These are phyloP conservation scores for Arachis monticola DNA, from an alignment of 331 rosid species.

Conservation along the genomic window DNA sequence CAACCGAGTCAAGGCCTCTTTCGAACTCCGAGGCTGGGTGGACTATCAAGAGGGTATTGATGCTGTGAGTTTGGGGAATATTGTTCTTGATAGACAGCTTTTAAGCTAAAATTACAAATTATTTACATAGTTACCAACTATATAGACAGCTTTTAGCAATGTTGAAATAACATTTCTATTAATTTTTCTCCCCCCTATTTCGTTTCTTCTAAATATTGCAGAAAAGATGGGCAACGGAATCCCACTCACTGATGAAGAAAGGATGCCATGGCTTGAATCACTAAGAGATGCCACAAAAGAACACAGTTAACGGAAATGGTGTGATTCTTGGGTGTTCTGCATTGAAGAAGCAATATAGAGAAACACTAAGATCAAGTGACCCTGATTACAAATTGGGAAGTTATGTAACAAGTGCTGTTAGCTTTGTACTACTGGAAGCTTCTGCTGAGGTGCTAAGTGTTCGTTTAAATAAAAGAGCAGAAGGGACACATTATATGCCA, in stretches of 20 bases:
- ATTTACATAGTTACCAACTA: too few relatives aligned
- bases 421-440: conserved; percentile 75
- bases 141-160: too few relatives aligned
- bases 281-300: too few relatives aligned
- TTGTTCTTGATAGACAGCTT: background rate
- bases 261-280: too few relatives aligned
- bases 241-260: too few relatives aligned
- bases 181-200: too few relatives aligned
- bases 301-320: too few relatives aligned
- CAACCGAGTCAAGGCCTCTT: background rate
- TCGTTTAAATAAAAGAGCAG: conserved; percentile 63
- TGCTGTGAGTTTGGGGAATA: background rate
- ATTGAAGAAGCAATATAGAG: conserved; percentile 67
- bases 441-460: conserved; percentile 60
- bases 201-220: too few relatives aligned
- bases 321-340: conserved; percentile 15
- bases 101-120: too few relatives aligned
- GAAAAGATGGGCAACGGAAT: too few relatives aligned
- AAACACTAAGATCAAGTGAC: conserved; percentile 73
- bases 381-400: conserved; percentile 53
- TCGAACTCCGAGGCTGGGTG: background rate
- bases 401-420: conserved; percentile 45
- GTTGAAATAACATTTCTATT: too few relatives aligned
- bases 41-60: background rate
- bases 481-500: conserved; percentile 91